phyloP scores from a whole-genome alignment of 805 yeast species.

The Teunomyces tritomae region DNA sequence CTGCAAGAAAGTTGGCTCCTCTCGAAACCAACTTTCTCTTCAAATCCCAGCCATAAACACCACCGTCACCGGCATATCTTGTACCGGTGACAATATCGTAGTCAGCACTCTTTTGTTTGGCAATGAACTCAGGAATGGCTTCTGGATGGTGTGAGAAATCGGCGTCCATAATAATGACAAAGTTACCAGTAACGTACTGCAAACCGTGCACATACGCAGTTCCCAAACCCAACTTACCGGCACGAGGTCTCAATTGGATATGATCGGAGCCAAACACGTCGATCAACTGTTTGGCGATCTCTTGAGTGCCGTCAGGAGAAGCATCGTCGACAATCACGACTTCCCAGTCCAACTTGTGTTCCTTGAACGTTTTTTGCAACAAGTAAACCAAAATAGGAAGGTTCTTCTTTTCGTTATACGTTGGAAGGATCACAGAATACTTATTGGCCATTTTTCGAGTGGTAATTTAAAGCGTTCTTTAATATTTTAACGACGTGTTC shows the following conservation, averaged over 20 bases:
- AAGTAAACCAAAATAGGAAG: constrained; percentile 68
- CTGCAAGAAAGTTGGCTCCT: constrained; percentile 78
- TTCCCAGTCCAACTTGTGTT: constrained; percentile 65
- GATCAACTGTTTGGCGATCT: constrained; percentile 60
- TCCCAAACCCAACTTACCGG: constrained; percentile 76
- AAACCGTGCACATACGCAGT: constrained; percentile 81
- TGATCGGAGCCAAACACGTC: constrained; percentile 57
- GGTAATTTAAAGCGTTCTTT: background rate
- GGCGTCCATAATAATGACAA: constrained; percentile 80
- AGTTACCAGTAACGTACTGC: constrained; percentile 67
- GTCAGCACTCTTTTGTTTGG: constrained; percentile 51
- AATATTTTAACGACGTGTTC: constrained; percentile 1
- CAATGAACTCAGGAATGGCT: constrained; percentile 73
- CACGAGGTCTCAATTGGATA: constrained; percentile 65
- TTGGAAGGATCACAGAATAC: constrained; percentile 73
- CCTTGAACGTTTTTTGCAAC: constrained; percentile 63
- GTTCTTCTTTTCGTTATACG: constrained; percentile 68
- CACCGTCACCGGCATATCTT: constrained; percentile 77
- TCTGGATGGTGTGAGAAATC: constrained; percentile 82
- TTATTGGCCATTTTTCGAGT: constrained; percentile 34
- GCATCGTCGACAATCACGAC: constrained; percentile 74
- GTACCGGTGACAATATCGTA: constrained; percentile 60
- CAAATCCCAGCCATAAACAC: constrained; percentile 82
- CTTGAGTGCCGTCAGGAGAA: constrained; percentile 82
- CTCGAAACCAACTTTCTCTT: constrained; percentile 74